Conservation (phyloP, 2,329 filamentous ascomycete genomes). For the Elsinoe necatrix region DNA sequence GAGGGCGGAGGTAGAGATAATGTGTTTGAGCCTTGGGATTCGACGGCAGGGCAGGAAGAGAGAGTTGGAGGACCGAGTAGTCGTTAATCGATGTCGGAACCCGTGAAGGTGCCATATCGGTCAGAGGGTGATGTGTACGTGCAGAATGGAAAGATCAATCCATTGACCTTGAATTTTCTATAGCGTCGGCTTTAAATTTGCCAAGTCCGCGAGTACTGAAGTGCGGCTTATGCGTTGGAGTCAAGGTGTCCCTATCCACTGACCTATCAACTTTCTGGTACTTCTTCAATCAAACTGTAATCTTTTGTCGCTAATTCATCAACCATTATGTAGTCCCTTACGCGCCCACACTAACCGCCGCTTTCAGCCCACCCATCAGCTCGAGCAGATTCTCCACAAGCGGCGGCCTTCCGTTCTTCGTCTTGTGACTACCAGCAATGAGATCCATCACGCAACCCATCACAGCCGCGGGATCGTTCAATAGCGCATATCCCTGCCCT, state of each 20-base stretch:
- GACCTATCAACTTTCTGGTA: no score
- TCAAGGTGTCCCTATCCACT: no score
- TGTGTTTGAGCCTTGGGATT: constrained; percentile 59
- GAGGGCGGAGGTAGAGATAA: constrained; percentile 77
- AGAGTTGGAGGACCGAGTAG: constrained; percentile 62
- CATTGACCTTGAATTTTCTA: no score
- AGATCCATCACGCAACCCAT: constrained; percentile 53
- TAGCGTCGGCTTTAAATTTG: no score
- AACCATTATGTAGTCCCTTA: neutral
- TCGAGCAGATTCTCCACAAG: constrained; percentile 60
- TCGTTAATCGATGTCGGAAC: constrained; percentile 40
- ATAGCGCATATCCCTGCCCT: constrained; percentile 25
- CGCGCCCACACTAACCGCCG: constrained; percentile 10
- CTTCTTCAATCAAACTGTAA: neutral
- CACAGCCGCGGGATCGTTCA: constrained; percentile 50
- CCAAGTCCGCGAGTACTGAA: no score
- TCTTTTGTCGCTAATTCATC: neutral
- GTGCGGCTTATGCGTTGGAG: no score
- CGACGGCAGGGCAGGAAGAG: constrained; percentile 54
- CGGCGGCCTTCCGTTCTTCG: constrained; percentile 39
- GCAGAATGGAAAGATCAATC: no score
- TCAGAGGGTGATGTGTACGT: no score
- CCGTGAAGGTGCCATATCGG: neutral
- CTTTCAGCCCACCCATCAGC: constrained; percentile 50
- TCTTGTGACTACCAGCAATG: constrained; percentile 45